phyloP scores from a whole-genome alignment of 2,329 filamentous ascomycete species.

The Calonectria pseudoreteaudii region DNA sequence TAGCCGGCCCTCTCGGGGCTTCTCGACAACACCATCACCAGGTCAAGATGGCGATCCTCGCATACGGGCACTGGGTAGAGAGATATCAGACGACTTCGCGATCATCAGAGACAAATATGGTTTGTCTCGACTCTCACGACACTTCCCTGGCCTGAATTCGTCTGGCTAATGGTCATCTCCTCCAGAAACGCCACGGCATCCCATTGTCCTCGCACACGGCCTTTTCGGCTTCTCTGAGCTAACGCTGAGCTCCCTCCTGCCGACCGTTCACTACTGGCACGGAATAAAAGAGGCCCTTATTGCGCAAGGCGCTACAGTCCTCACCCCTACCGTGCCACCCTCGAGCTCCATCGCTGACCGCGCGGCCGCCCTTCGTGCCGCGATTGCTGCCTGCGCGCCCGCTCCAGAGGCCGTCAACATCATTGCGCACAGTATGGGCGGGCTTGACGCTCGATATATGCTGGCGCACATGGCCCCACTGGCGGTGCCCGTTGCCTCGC shows the following conservation, averaged over 20 bases:
- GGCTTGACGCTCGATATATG: conserved; percentile 75
- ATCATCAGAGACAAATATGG: conserved; percentile 58
- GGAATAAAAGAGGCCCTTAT: conserved; percentile 70
- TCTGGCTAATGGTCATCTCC: conserved; percentile 8
- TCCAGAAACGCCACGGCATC: conserved; percentile 67
- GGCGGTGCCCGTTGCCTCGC: conserved; percentile 59
- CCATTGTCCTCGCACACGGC: conserved; percentile 74
- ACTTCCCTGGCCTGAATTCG: neutral
- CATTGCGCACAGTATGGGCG: conserved; percentile 77
- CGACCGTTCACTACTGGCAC: conserved; percentile 72
- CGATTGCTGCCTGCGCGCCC: conserved; percentile 61
- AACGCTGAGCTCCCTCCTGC: conserved; percentile 62
- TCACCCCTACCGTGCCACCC: conserved; percentile 71
- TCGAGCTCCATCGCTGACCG: conserved; percentile 71
- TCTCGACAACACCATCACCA: conserved; percentile 25
- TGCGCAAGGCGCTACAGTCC: conserved; percentile 65
- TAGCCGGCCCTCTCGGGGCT: conserved; percentile 18
- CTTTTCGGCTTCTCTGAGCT: conserved; percentile 73
- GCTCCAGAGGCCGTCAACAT: conserved; percentile 73
- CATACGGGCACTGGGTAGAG: conserved; percentile 53
- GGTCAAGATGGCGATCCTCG: conserved; percentile 50
- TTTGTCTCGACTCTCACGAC: conserved; percentile 35
- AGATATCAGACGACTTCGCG: conserved; percentile 62
- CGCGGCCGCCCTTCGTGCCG: conserved; percentile 66
- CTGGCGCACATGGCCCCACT: conserved; percentile 65